Evolutionary conservation across 192 early-diverging fungal genomes (phyloP), one percentile per base, ranked within the genome.

Genomic region (Globomyces pollinis-pini): DNA sequence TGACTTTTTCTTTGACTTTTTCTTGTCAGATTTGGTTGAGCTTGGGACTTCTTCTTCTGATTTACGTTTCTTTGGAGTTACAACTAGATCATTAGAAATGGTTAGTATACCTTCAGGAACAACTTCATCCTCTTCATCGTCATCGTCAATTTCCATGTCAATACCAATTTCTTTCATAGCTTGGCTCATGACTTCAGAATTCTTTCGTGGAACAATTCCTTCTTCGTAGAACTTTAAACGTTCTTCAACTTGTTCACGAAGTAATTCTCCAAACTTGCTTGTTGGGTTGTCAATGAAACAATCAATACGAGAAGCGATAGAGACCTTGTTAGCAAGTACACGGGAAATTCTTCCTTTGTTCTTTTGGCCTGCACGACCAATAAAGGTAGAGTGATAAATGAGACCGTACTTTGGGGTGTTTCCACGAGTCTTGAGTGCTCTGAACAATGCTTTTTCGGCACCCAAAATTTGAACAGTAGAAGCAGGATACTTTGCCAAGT

Each of bases 381-480:
- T 96, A 67, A 97, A 97, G 13, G 91, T 87, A 23, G 91, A 91
- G 83, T 99, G 91, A 80, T 93, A 99, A 70, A 99, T 93, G 32
- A 99, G 81, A 72, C 96, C 96, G 65, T 99, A 99, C 71, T 99
- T 99, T 70, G 94, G 96, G 1, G 96, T 99, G 77, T 99, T 96
- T 44, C 93, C 92, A 47, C 84, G 80, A 45, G 94, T 97, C 81
- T 99, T 99, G 61, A 99, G 79, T 28, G 96, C 96, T 8, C 88
- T 38, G 88, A 99, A 99, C 26, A 99, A 85, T n/a, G 97, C 97
- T 86, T 99, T 99, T 77, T 99, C 97, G 32, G 97, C 97, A 72
- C 97, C 97, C 16, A 99, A 84, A 57, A 99, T 97, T 79, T 99
- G 97, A 59, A 99, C 88, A 52, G 97, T 99, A 41, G 88, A 91